These are phyloP conservation scores for Anisogramma anomala DNA, from an alignment of 2,329 filamentous ascomycete genomes.

Conservation along the genomic window DNA sequence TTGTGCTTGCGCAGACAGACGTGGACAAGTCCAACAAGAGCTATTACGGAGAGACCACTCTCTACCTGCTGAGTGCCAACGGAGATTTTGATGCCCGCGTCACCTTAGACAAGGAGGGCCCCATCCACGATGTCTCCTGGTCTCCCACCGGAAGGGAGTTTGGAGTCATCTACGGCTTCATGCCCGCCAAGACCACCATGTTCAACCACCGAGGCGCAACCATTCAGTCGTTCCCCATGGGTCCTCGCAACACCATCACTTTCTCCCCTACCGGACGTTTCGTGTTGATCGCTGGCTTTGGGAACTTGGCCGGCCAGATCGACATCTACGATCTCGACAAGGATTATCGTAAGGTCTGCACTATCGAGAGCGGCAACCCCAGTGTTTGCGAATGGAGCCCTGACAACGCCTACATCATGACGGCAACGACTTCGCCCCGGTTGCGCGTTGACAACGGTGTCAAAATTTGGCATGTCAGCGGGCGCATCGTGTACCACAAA, in stretches of 20 bases:
- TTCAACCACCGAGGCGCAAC: conserved; percentile 82
- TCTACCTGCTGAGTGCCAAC: conserved; percentile 87
- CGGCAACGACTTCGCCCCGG: conserved; percentile 91
- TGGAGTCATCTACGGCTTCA: conserved; percentile 93
- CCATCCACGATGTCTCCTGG: conserved; percentile 31
- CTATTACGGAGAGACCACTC: conserved; percentile 96
- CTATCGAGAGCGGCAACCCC: conserved; percentile 89
- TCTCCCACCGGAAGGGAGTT: conserved; percentile 97
- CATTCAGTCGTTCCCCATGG: conserved; percentile 75
- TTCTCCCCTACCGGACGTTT: conserved; percentile 93
- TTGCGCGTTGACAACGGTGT: conserved; percentile 94
- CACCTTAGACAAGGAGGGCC: conserved; percentile 34
- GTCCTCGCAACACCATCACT: conserved; percentile 83
- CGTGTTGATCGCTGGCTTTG: conserved; percentile 88
- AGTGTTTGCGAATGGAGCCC: conserved; percentile 97
- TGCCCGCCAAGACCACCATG: conserved; percentile 98
- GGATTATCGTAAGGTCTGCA: conserved; percentile 83
- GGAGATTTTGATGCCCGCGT: conserved; percentile 89
- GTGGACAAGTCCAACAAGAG: conserved; percentile 98
- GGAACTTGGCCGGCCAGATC: conserved; percentile 93
- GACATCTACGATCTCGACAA: conserved; percentile 95
- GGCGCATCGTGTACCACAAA: conserved; percentile 84
- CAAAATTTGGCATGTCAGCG: conserved; percentile 86
- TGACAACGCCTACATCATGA: conserved; percentile 89
- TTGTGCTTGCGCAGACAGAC: conserved; percentile 93